Evolutionary conservation across 805 yeast species (phyloP).

Genomic region (Nakazawaea siamensis): DNA sequence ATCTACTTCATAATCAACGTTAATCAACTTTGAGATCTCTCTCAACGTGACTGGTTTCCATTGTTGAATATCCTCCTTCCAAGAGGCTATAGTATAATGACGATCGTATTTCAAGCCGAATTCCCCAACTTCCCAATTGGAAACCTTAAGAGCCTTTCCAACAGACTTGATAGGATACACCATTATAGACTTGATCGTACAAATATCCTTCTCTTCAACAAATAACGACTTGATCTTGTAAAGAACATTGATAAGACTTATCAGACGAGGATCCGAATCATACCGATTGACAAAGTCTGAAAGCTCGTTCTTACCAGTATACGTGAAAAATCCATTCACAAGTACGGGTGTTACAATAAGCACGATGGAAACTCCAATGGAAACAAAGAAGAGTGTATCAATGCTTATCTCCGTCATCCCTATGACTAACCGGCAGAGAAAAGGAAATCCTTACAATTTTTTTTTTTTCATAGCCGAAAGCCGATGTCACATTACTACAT

Average conservation of each 20-base stretch:
- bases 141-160: slow-evolving; percentile 17
- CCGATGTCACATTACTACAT: no score
- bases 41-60: slow-evolving; percentile 15
- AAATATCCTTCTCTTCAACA: slow-evolving; percentile 12
- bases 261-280: background rate
- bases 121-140: slow-evolving; percentile 18
- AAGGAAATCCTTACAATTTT: no score
- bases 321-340: background rate
- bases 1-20: slow-evolving; percentile 12
- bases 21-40: slow-evolving; percentile 11
- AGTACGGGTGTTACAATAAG: no score
- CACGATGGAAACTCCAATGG: no score
- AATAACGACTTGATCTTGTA: slow-evolving; percentile 2
- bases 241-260: background rate
- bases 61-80: slow-evolving; percentile 9
- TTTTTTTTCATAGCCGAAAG: no score
- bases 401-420: no score
- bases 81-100: slow-evolving; percentile 17
- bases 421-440: no score
- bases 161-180: slow-evolving; percentile 23
- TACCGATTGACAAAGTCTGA: slow-evolving; percentile 15
- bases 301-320: background rate
- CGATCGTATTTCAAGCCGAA: slow-evolving; percentile 22
- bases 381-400: no score
- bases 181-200: slow-evolving; percentile 16